Evolutionary conservation across 2,329 filamentous ascomycete species (phyloP).

Genomic region (Botryosphaeria dothidea): DNA sequence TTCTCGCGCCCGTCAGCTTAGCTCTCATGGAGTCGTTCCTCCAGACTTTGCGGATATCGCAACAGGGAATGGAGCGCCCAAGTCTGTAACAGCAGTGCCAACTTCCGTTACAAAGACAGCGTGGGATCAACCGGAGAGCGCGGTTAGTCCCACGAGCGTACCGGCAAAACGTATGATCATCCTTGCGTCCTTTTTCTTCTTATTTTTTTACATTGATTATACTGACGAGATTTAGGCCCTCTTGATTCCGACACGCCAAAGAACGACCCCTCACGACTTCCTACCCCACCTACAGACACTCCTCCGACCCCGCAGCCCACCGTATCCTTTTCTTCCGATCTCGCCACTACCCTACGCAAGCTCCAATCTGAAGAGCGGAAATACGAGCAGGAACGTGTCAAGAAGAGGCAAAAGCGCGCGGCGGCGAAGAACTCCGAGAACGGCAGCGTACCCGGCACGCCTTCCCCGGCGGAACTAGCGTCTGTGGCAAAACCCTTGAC

Average conservation of each 20-base stretch:
- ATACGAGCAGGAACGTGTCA: conserved; percentile 43
- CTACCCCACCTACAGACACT: conserved; percentile 50
- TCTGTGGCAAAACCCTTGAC: conserved; percentile 55
- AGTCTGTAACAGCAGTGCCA: conserved; percentile 36
- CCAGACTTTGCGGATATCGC: conserved; percentile 75
- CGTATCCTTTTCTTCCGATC: conserved; percentile 57
- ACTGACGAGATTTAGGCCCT: conserved; percentile 42
- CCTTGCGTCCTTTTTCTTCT: too few species aligned
- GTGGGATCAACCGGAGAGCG: conserved; percentile 50
- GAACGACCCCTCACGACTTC: conserved; percentile 38
- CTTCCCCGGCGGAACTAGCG: conserved; percentile 29
- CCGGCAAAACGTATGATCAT: conserved; percentile 61
- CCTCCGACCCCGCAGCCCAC: conserved; percentile 52
- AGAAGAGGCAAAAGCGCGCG: conserved; percentile 45
- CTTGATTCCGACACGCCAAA: conserved; percentile 14
- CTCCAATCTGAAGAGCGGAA: conserved; percentile 7
- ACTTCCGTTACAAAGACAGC: conserved; percentile 40
- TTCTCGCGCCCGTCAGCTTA: conserved; percentile 70
- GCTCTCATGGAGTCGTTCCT: conserved; percentile 77
- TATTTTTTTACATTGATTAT: background rate
- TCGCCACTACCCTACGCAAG: conserved; percentile 71
- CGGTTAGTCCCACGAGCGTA: conserved; percentile 56
- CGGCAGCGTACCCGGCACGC: conserved; percentile 28
- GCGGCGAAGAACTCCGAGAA: conserved; percentile 24
- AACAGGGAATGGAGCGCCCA: conserved; percentile 48